Percentiles rank a stretch among this genome's conserved stretches.
Conservation (phyloP, 805 yeast genomes). For the Diddensiella transvaalensis region DNA sequence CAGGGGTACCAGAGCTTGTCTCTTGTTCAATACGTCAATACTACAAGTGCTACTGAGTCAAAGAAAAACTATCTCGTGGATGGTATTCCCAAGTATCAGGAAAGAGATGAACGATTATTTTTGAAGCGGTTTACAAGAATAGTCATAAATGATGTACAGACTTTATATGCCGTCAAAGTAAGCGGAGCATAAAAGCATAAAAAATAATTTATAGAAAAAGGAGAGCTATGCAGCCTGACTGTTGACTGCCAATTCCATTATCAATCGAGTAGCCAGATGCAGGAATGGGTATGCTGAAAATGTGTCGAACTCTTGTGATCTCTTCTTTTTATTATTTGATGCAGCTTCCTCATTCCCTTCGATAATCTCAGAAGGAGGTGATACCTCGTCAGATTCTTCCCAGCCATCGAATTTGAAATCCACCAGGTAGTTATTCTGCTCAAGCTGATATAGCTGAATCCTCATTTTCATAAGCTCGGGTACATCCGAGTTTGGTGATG, state of each 20-base stretch:
- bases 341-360: conserved; percentile 80
- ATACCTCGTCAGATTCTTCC: conserved; percentile 94
- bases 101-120: conserved; percentile 25
- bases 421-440: conserved; percentile 91
- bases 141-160: conserved; percentile 21
- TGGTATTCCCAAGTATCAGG: conserved; percentile 22
- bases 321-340: conserved; percentile 14
- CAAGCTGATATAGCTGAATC: conserved; percentile 91
- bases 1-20: conserved; percentile 29
- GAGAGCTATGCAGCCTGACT: conserved; percentile 50
- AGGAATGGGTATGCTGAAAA: conserved; percentile 93
- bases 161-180: conserved; percentile 14
- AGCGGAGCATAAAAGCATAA: background rate
- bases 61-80: conserved; percentile 16
- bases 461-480: conserved; percentile 90
- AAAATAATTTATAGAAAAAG: background rate
- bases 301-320: conserved; percentile 62
- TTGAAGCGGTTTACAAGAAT: conserved; percentile 22
- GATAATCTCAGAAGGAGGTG: conserved; percentile 94
- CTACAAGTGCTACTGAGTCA: background rate
- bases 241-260: conserved; percentile 96
- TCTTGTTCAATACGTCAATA: conserved; percentile 18
- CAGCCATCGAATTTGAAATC: conserved; percentile 98
- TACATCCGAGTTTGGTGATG: conserved; percentile 17
- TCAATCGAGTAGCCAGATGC: conserved; percentile 85